Conservation (phyloP, 2,329 filamentous ascomycete species). For the Pseudogymnoascus sp. region DNA sequence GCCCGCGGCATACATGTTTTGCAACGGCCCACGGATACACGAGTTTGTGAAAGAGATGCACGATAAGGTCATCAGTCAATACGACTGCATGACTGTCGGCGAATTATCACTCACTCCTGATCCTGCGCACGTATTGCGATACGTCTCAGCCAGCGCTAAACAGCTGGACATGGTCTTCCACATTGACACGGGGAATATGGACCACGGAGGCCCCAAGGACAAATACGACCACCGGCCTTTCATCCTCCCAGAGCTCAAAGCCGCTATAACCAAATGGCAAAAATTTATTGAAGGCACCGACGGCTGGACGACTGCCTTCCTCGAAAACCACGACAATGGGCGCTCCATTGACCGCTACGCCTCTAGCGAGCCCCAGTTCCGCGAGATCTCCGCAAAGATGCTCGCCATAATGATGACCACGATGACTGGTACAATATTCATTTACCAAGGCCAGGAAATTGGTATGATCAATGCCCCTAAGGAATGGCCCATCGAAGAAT, state of each 20-base stretch:
- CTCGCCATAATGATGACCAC: conserved; percentile 43
- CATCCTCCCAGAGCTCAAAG: conserved; percentile 42
- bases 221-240: conserved; percentile 41
- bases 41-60: conserved; percentile 64
- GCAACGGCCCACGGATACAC: conserved; percentile 62
- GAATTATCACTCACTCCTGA: conserved; percentile 60
- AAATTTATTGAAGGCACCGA: conserved; percentile 45
- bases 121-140: conserved; percentile 48
- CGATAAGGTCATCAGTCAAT: conserved; percentile 46
- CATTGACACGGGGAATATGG: conserved; percentile 50
- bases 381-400: conserved; percentile 39
- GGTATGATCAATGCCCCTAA: conserved; percentile 52
- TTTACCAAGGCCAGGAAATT: conserved; percentile 55
- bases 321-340: conserved; percentile 58
- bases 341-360: conserved; percentile 47
- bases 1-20: conserved; percentile 49
- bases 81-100: conserved; percentile 64
- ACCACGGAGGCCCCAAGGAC: conserved; percentile 50
- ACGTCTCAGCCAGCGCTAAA: conserved; percentile 50
- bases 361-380: conserved; percentile 19
- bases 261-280: conserved; percentile 43
- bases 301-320: conserved; percentile 53
- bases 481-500: conserved; percentile 43
- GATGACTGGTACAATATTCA: conserved; percentile 48
- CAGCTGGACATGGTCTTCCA: conserved; percentile 67